phyloP scores from a whole-genome alignment of 2,329 filamentous ascomycete genomes.

The Parascedosporium putredinis region DNA sequence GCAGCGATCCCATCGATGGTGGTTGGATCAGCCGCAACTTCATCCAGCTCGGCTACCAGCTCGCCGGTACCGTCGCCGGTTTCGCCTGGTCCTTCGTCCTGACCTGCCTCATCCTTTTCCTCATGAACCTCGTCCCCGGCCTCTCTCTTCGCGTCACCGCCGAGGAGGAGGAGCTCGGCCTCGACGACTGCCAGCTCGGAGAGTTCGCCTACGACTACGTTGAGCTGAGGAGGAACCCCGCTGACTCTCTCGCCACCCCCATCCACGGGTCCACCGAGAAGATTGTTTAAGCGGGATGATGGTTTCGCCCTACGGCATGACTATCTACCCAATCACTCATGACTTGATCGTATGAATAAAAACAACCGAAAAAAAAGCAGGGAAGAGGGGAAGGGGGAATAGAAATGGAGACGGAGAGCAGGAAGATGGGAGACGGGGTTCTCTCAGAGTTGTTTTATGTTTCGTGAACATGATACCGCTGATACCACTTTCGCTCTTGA shows the following conservation, averaged over 20 bases:
- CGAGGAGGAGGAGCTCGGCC: conserved; percentile 58
- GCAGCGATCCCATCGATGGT: conserved; percentile 45
- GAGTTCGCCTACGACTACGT: conserved; percentile 82
- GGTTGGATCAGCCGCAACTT: conserved; percentile 65
- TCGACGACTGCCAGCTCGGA: conserved; percentile 67
- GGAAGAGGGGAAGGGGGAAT: background rate
- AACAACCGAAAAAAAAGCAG: no score
- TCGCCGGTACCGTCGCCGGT: conserved; percentile 55
- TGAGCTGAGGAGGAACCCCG: conserved; percentile 56
- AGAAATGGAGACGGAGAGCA: no score
- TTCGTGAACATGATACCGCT: background rate
- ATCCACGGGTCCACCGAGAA: conserved; percentile 10
- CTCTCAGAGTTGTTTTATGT: background rate
- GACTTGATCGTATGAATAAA: no score
- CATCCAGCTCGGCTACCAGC: conserved; percentile 60
- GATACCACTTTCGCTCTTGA: background rate
- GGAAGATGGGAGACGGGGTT: no score
- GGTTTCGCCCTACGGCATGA: no score
- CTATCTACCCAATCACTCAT: no score
- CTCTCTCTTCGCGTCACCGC: conserved; percentile 56
- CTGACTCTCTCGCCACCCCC: conserved; percentile 19
- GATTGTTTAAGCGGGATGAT: conserved; percentile 9
- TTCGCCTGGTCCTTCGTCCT: conserved; percentile 58
- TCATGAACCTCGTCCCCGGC: conserved; percentile 61
- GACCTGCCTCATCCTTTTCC: conserved; percentile 58